Base-by-base conservation (phyloP, 2,329 filamentous ascomycete species). In the Hortaea sp. region DNA sequence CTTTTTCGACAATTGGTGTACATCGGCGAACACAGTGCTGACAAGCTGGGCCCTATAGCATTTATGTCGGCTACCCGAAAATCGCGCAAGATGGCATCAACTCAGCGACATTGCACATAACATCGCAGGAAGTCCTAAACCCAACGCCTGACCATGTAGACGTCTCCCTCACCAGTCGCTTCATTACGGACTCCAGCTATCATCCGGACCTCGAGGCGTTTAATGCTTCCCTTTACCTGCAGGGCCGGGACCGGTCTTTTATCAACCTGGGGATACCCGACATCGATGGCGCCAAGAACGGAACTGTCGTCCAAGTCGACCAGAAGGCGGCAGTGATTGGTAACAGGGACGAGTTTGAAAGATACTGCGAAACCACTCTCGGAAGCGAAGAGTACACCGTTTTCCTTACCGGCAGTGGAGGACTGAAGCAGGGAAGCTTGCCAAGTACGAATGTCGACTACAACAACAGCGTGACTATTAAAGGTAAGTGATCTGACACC, bases 11-110 rank as follows among this genome's bases (percentile, higher is more conserved):
- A 20, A 20, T 20, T 20, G 20, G 20, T 20, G 20, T 20, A 20
- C 20, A 20, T 20, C 20, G 20, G 20, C 20, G 20, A 20, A 20
- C 20, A 20, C 20, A 20, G 20, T 20, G 20, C 20, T 20, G 20
- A 20, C 20, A 20, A 20, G 20, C 20, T 20, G 20, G 20, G 35
- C 30, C 20, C 20, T 30, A 28, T 52, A 77, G 75, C 35, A 68
- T 80, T 41, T 81, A 73, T 55, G 77, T 81, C 43, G 77, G 62
- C 3, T 77, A 80, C 55, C 78, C 77, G 12, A 70, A 73, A 30
- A 77, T 76, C 47, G 77, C 77, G 31, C 78, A 80, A 54, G 48
- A 61, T 37, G 70, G 72, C 43, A 70, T 81, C 54, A 70, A 77
- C 54, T 62, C 69, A 30, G 73, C 77, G 1, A 69, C 64, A 3